Evolutionary conservation across 202 grass and related monocot genomes (phyloP).

Genomic region (Zoysia matrella): DNA sequence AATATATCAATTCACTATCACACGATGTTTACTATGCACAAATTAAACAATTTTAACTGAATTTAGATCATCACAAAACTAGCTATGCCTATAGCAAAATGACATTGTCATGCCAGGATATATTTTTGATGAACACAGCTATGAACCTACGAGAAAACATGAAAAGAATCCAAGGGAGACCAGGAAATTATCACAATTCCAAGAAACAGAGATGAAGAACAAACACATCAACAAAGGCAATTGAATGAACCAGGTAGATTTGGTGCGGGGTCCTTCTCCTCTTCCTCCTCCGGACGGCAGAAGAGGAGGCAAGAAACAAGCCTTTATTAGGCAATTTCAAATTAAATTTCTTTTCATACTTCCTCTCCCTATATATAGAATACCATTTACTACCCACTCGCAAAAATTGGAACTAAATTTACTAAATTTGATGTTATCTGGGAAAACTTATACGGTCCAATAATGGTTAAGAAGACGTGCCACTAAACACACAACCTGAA

Average conservation of each 20-base stretch:
- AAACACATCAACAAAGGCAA: not conserved
- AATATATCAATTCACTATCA: not conserved
- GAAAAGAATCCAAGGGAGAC: not conserved
- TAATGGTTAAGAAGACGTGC: not conserved
- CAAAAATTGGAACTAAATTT: not conserved
- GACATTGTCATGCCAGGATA: not conserved
- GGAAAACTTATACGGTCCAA: conserved; percentile 19
- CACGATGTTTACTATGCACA: not conserved
- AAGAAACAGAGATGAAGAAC: not conserved
- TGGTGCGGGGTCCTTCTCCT: conserved; percentile 31
- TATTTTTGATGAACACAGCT: not conserved
- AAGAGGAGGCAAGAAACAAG: conserved; percentile 44
- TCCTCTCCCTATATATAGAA: conserved; percentile 41
- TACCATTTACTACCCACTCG: not conserved
- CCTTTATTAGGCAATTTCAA: conserved; percentile 38
- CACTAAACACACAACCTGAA: not conserved
- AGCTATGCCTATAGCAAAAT: not conserved
- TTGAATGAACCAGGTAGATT: conserved; percentile 37
- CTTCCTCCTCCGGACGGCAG: conserved; percentile 34
- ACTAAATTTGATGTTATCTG: conserved; percentile 30
- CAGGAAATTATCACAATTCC: not conserved
- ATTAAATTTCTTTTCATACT: not conserved
- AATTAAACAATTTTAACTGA: not conserved
- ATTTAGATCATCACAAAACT: not conserved
- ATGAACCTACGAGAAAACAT: not conserved